Evolutionary conservation across 176 grass and related monocot species (phyloP), one percentile per base, ranked within the genome.

Genomic region (Aegilops umbellulata): DNA sequence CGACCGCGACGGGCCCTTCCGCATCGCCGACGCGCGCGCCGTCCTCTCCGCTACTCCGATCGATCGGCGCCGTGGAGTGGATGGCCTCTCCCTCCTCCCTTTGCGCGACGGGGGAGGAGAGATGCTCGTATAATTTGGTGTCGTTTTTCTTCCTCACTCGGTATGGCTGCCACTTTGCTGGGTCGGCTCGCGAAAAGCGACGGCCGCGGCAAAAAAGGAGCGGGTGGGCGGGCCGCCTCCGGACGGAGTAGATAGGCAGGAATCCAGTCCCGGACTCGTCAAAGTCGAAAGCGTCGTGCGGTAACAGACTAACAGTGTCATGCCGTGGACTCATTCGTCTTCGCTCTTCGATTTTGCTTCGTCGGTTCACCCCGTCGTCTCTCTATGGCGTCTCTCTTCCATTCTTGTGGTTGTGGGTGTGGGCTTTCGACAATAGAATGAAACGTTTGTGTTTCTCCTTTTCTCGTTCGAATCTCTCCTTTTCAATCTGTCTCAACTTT

Each of bases 181-280:
- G 91, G 88, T 77, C 65, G 83, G 86, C 81, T 29, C 4, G 78
- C 80, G 84, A 79, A 91, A 91, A 80, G 73, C 65, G 88, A 92
- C 80, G 81, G 93, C 85, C 85, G 93, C 87, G 90, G 90, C 93
- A 77, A 92, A 92, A 90, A 74, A 46, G 63, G 14, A 34, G 75
- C 76, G 53, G 74, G 68, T 73, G 24, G 66, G 64, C 78, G 30
- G n/a, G n/a, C n/a, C n/a, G 69, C 23, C 35, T 7, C 32, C 74
- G 20, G 31, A 7, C 31, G 16, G 57, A 34, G 25, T 4, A 27
- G 36, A 19, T 20, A 12, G 80, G 31, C 14, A 44, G 53, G 69
- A 35, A 65, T 76, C 82, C 58, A 57, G 0, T 51, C 82, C 39
- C 38, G 0, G 47, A 35, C 19, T 23, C 27, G 71, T 84, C 39